Conservation (phyloP, 805 yeast genomes). For the Maudiozyma barnettii region DNA sequence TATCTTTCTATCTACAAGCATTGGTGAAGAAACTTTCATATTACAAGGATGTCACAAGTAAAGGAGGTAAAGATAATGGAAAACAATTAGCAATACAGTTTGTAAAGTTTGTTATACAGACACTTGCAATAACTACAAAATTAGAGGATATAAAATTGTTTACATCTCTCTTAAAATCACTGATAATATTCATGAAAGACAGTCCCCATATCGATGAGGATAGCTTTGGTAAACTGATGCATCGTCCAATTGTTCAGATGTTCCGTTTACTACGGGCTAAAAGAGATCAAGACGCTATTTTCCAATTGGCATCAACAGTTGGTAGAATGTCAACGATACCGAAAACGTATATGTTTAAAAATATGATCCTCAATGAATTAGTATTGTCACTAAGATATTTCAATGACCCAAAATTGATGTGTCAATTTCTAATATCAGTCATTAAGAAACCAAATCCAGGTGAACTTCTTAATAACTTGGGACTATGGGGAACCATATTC, state of each 20-base stretch:
- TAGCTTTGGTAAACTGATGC: constrained; percentile 1
- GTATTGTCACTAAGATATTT: constrained; percentile 17
- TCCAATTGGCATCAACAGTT: constrained; percentile 13
- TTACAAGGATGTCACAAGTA: not conserved
- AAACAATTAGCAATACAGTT: constrained; percentile 3
- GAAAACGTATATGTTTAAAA: constrained; percentile 12
- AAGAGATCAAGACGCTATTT: constrained; percentile 21
- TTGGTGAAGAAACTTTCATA: constrained; percentile 14
- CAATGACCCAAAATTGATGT: constrained; percentile 22
- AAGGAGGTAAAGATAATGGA: not conserved
- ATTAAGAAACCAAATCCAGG: constrained; percentile 6
- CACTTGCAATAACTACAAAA: constrained; percentile 13
- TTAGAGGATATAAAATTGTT: constrained; percentile 18
- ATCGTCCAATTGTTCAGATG: constrained; percentile 4
- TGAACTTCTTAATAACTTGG: constrained; percentile 19
- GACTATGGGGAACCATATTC: constrained; percentile 22
- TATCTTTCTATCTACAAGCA: constrained; percentile 16
- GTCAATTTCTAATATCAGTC: constrained; percentile 17
- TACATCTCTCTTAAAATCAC: constrained; percentile 10
- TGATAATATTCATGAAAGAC: constrained; percentile 5
- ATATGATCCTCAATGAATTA: constrained; percentile 15
- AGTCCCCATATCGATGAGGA: not conserved
- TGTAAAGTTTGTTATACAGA: constrained; percentile 16
- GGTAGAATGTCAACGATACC: constrained; percentile 5
- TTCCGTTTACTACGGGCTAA: constrained; percentile 9